Evolutionary conservation across 805 yeast genomes (phyloP).

Genomic region (Teunomyces panamensis): DNA sequence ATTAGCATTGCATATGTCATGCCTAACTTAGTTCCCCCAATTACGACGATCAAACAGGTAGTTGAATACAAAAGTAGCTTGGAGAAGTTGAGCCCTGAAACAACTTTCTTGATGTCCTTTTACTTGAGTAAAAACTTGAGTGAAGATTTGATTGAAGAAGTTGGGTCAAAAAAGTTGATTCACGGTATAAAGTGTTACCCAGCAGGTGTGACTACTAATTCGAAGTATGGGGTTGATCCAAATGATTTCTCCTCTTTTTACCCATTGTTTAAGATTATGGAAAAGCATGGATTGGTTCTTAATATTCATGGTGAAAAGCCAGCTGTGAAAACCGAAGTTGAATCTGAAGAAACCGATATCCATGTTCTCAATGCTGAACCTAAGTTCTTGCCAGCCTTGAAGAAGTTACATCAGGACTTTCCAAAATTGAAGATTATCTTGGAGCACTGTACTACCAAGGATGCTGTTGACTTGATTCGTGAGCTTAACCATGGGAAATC

Average conservation of each 20-base stretch:
- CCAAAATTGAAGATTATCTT: slow-evolving; percentile 83
- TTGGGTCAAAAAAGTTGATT: slow-evolving; percentile 65
- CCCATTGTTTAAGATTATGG: slow-evolving; percentile 87
- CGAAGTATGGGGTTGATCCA: slow-evolving; percentile 87
- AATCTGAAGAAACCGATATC: slow-evolving; percentile 54
- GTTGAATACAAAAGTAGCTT: slow-evolving; percentile 63
- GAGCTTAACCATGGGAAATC: slow-evolving; percentile 50
- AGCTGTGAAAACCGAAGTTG: slow-evolving; percentile 44
- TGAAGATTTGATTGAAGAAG: slow-evolving; percentile 79
- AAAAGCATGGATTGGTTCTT: slow-evolving; percentile 69
- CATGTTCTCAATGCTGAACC: slow-evolving; percentile 95
- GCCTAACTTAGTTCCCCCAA: slow-evolving; percentile 96
- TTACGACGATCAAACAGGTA: slow-evolving; percentile 73
- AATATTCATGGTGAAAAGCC: slow-evolving; percentile 98
- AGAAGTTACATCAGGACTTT: slow-evolving; percentile 73
- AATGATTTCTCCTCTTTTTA: slow-evolving; percentile 86
- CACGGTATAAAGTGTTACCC: slow-evolving; percentile 96
- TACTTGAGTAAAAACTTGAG: slow-evolving; percentile 77
- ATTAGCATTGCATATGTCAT: slow-evolving; percentile 86
- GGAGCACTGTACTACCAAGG: slow-evolving; percentile 93
- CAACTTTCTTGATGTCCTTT: slow-evolving; percentile 89
- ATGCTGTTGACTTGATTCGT: slow-evolving; percentile 76
- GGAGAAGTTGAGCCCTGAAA: slow-evolving; percentile 66
- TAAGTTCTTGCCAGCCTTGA: slow-evolving; percentile 83
- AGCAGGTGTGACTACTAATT: slow-evolving; percentile 99